Evolutionary conservation across 2,329 filamentous ascomycete species (phyloP), one percentile per base, ranked within the genome.

Genomic region (Arachnomyces sp.): DNA sequence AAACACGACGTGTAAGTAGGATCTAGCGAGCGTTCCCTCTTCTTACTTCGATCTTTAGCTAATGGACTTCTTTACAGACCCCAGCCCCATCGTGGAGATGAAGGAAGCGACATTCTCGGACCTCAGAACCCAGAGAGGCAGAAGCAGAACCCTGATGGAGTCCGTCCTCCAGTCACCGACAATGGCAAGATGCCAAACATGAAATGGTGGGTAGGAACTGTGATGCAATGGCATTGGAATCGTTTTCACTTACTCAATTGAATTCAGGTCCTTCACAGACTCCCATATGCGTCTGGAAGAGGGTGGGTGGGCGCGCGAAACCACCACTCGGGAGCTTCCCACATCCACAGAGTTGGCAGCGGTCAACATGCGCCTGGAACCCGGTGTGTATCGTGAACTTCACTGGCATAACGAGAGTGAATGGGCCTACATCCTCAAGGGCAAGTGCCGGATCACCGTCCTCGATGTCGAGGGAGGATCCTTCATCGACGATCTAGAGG

Each of bases 321-420:
- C 82, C 1, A 62, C 59, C 3, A 52, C 60, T 39, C 49, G 57
- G 13, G 60, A 63, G 40, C 45, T 63, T 1, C 57, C 57, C 1
- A 54, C 52, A 7, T 61, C 58, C 25, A 73, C 76, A n/a, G 80
- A 86, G 55, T 72, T 88, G 33, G 83, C 83, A 2, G 78, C 79
- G 31, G 83, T 87, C 40, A 85, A 88, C 58, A 88, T 88, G 83
- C 75, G 82, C 8, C 74, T 88, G 2, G 82, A 81, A 30, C 65
- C 76, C 47, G 81, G 82, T 28, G 82, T 81, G 25, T 84, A 84
- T 50, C 79, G 83, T 18, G 83, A 88, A 58, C 69, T 88, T 7
- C 83, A 88, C 56, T 88, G 83, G 83, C 83, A 88, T 67, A 84
- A 83, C 51, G 80, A 85, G 57, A 82, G 81, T 29, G 83, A 88